phyloP scores from a whole-genome alignment of 129 eudicot species.

The Dittrichia graveolens region DNA sequence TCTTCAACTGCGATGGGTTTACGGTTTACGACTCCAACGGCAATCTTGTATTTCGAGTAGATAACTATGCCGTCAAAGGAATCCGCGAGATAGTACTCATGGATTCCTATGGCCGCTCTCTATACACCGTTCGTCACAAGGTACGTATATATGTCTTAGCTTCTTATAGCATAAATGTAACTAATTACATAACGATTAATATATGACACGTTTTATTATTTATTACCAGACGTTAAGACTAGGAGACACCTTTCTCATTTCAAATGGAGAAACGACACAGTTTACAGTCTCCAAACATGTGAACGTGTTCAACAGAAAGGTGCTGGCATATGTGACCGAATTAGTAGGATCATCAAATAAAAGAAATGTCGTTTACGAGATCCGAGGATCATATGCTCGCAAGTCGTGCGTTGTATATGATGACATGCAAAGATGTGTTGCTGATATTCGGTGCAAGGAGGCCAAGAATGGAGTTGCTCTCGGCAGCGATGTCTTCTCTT shows the following conservation, averaged over 20 bases:
- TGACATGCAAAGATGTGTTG: conserved; percentile 28
- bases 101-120: conserved; percentile 48
- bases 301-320: conserved; percentile 47
- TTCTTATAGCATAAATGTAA: too few species aligned
- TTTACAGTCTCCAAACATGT: conserved; percentile 39
- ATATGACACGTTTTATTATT: not conserved
- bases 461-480: conserved; percentile 41
- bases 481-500: conserved; percentile 47
- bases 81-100: conserved; percentile 42
- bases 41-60: conserved; percentile 60
- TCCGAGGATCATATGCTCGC: conserved; percentile 43
- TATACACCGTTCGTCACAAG: conserved; percentile 33
- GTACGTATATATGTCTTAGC: not conserved
- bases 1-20: conserved; percentile 57
- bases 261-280: conserved; percentile 33
- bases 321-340: not conserved
- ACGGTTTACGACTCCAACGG: conserved; percentile 58
- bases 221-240: conserved; percentile 36
- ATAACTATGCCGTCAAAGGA: conserved; percentile 41
- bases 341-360: not conserved
- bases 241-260: conserved; percentile 47
- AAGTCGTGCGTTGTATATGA: conserved; percentile 39
- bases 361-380: conserved; percentile 44
- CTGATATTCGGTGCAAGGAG: conserved; percentile 46
- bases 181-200: too few species aligned